Base-by-base conservation (phyloP, 257 asterid genomes). In the Solanum pinnatisectum region DNA sequence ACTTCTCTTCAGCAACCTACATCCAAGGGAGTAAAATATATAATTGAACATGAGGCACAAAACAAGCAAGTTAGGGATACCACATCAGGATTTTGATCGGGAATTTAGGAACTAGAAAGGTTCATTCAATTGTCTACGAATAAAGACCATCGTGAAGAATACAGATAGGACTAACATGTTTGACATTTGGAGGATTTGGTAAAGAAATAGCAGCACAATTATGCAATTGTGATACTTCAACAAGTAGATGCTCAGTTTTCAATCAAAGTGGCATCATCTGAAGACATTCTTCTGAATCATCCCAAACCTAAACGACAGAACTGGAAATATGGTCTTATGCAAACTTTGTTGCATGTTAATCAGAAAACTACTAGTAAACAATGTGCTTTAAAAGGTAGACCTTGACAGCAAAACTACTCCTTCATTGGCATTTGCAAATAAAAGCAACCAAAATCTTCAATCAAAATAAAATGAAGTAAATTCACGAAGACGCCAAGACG, bases 1-100 rank as follows among this genome's bases (percentile, higher is more conserved):
- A 40, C 70, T 71, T 88, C 85, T 91, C 85, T 46, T 81, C 85
- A 81, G 40, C 42, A 81, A 8, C 85, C 85, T 79, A 78, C 36
- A 42, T 25, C 60, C 60, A 78, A 40, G 36, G 12, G 13, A n/a
- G 59, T 77, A 44, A 79, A 44, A 79, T 15, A 15, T 44, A 27
- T 27, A 25, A 79, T 1, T 44, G 37, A 44, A 79, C 65, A 27
- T 10, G 14, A 42, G 32, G 37, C 39, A 79, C 20, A 25, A 16
- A 40, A n/a, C 23, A 40, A n/a, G 59, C 36, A 40, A 79, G n/a
- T 78, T 78, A 40, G 37, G 36, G 35, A 77, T 39, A 15, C 14
- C 23, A 27, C 7, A 25, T 44, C 11, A 44, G 65, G 67, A 44
- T 42, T 40, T 78, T 16, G 14, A 44, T 79, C 6, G 40, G 67